phyloP scores from a whole-genome alignment of 2,329 filamentous ascomycete species.

The Claviceps digitariae region DNA sequence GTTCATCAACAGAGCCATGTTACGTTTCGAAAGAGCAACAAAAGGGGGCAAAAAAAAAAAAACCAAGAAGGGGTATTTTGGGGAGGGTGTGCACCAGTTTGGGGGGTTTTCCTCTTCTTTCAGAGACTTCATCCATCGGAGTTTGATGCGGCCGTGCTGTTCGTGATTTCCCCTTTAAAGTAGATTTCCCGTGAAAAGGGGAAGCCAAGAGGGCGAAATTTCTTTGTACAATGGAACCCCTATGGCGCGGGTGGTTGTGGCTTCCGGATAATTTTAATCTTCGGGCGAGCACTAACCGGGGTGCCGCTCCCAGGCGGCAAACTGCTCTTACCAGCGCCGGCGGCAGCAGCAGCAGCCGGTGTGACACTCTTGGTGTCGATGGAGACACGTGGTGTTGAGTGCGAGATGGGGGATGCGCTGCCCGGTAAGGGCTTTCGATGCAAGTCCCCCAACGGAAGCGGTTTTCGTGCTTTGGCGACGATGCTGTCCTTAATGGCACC shows the following conservation, averaged over 20 bases:
- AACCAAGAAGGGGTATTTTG: no score
- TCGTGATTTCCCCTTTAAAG: no score
- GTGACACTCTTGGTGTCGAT: slow-evolving; percentile 11
- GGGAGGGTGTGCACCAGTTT: no score
- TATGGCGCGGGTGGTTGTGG: slow-evolving; percentile 14
- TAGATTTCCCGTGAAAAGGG: no score
- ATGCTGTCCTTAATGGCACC: slow-evolving; percentile 16
- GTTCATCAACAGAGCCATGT: no score
- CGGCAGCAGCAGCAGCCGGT: slow-evolving; percentile 12
- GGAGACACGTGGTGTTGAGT: slow-evolving; percentile 15
- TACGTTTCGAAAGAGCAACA: no score
- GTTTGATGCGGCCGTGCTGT: no score
- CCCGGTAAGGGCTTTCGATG: slow-evolving; percentile 21
- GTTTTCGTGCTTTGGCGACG: slow-evolving; percentile 22
- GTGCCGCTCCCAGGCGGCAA: slow-evolving; percentile 11
- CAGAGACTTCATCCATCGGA: no score
- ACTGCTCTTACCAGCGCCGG: slow-evolving; percentile 9
- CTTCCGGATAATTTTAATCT: slow-evolving; percentile 26
- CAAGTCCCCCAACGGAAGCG: slow-evolving; percentile 19
- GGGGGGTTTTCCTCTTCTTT: no score
- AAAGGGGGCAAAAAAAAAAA: no score
- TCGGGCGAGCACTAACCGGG: slow-evolving; percentile 16
- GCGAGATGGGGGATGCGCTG: slow-evolving; percentile 11
- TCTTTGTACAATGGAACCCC: no score
- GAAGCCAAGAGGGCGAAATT: no score